Evolutionary conservation across 1,284 basidiomycete genomes (phyloP), one percentile per base, ranked within the genome.

Genomic region (Fomitopsis schrenkii): DNA sequence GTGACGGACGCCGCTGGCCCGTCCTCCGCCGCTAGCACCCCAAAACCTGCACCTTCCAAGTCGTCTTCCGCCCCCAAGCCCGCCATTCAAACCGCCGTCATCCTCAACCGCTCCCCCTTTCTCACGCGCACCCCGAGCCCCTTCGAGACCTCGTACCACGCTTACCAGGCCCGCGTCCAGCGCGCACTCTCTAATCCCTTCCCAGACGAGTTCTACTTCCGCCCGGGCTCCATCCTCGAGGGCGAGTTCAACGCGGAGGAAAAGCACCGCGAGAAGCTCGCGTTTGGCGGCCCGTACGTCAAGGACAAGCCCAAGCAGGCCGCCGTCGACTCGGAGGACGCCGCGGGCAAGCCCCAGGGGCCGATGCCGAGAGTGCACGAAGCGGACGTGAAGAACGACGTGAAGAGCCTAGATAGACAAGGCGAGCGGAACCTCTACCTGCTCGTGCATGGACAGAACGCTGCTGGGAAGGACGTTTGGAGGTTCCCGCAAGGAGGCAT

Each of bases 121-220:
- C 75, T 98, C 55, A 93, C 94, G 0, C 87, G 88, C 42, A 85
- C 88, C 0, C 92, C 88, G 0, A 87, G 85, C 0, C 78, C 83
- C 1, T 91, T 98, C 69, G 96, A 97, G 77, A 78, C 82, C 67
- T 87, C 94, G 12, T 97, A 94, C 77, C 91, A 93, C 77, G 80
- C 85, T 57, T 97, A 97, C 83, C 93, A 95, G 72, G 82, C 86
- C 10, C 85, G 90, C 58, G 85, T 98, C 65, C 86, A 88, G 65
- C 89, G 93, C 67, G 90, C 94, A 5, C 78, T 98, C 46, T 89
- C 91, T 71, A 95, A 95, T 71, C 95, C 96, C 0, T 90, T 95
- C 74, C 90, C 94, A 17, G 84, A 87, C 60, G 88, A 94, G 48
- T 97, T 97, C 75, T 98, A 97, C 81, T 98, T 98, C 83, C 96